Percentiles rank a stretch among this genome's conserved stretches.
phyloP scores from a whole-genome alignment of 352 stramenopile genomes.

The Globisporangium middletonii region DNA sequence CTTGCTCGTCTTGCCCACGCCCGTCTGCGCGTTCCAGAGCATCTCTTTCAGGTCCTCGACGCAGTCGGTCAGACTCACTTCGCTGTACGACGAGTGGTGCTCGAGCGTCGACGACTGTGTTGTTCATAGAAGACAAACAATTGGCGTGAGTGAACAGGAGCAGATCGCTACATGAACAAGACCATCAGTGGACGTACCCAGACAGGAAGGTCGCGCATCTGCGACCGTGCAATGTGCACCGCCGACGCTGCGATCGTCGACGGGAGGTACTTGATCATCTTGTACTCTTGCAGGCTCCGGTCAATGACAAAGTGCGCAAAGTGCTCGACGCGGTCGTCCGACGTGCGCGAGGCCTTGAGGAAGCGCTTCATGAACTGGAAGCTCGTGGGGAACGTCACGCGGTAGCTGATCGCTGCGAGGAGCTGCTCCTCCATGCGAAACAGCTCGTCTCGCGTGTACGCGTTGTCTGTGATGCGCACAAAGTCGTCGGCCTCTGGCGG shows the following conservation, averaged over 20 bases:
- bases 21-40: conserved; percentile 65
- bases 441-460: conserved; percentile 85
- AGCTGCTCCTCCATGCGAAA: conserved; percentile 82
- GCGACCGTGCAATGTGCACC: conserved; percentile 93
- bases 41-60: conserved; percentile 79
- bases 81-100: conserved; percentile 76
- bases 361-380: conserved; percentile 88
- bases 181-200: conserved; percentile 45
- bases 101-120: conserved; percentile 59
- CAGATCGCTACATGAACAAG: background rate
- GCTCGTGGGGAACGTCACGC: conserved; percentile 78
- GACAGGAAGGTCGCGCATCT: conserved; percentile 66
- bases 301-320: conserved; percentile 98
- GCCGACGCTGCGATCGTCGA: conserved; percentile 96
- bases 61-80: conserved; percentile 44
- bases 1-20: conserved; percentile 68
- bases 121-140: background rate
- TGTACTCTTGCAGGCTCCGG: conserved; percentile 97
- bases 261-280: conserved; percentile 96
- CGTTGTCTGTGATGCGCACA: conserved; percentile 96
- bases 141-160: background rate
- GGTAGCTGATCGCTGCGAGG: conserved; percentile 62
- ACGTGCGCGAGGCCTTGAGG: conserved; percentile 70
- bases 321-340: conserved; percentile 66
- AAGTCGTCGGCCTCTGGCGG: conserved; percentile 91